Evolutionary conservation across 1,139 yeast species (phyloP).

Genomic region (Candida sp.): DNA sequence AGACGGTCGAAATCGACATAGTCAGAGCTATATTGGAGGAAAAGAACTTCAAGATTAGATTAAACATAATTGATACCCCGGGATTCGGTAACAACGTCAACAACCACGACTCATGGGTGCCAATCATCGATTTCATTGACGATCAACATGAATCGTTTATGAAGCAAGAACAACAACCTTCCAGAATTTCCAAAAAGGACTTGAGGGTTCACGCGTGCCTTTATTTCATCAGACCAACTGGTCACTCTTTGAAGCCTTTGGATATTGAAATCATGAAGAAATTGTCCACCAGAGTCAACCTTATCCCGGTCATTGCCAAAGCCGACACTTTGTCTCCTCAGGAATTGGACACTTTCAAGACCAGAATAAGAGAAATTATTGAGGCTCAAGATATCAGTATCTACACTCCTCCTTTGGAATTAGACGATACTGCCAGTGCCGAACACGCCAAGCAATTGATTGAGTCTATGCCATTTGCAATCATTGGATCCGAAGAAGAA

Average conservation of each 20-base stretch:
- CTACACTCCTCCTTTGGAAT: conserved; percentile 85
- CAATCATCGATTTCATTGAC: conserved; percentile 91
- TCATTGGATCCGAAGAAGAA: conserved; percentile 91
- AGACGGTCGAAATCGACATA: conserved; percentile 91
- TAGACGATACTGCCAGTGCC: conserved; percentile 74
- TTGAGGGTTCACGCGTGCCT: conserved; percentile 51
- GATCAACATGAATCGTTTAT: conserved; percentile 73
- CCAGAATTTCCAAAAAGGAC: conserved; percentile 51
- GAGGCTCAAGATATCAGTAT: conserved; percentile 92
- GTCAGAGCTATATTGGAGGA: conserved; percentile 93
- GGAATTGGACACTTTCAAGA: conserved; percentile 83
- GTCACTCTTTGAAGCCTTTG: conserved; percentile 50
- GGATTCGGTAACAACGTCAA: conserved; percentile 98
- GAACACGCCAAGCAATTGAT: conserved; percentile 84
- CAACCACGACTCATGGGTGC: conserved; percentile 93
- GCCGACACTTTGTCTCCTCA: conserved; percentile 88
- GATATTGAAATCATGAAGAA: conserved; percentile 84
- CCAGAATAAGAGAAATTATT: conserved; percentile 86
- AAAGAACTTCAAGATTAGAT: conserved; percentile 82
- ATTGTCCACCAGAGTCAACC: conserved; percentile 85
- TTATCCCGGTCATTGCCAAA: conserved; percentile 95
- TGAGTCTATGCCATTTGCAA: conserved; percentile 93
- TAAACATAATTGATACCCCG: conserved; percentile 95
- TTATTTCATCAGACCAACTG: conserved; percentile 52
- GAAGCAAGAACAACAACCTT: conserved; percentile 52